These are phyloP conservation scores for Metarhizium sp. DNA, from an alignment of 2,329 filamentous ascomycete species.

Conservation along the genomic window DNA sequence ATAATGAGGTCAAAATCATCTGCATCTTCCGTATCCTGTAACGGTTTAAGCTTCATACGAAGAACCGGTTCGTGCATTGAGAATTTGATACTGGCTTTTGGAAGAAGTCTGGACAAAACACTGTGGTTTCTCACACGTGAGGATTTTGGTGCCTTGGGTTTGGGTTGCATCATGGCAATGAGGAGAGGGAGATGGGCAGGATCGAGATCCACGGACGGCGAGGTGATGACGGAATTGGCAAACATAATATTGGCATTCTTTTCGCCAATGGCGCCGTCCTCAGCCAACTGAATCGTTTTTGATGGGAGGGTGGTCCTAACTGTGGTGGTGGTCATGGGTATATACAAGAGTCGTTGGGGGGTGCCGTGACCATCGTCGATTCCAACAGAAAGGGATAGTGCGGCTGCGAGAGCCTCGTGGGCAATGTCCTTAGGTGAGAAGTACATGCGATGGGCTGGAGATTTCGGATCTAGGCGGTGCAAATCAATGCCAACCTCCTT, in stretches of 20 bases:
- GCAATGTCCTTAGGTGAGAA: slow-evolving; percentile 88
- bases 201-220: slow-evolving; percentile 86
- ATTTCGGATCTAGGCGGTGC: slow-evolving; percentile 82
- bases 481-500: slow-evolving; percentile 94
- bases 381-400: slow-evolving; percentile 84
- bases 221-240: slow-evolving; percentile 92
- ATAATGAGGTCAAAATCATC: slow-evolving; percentile 94
- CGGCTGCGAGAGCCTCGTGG: slow-evolving; percentile 86
- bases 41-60: slow-evolving; percentile 76
- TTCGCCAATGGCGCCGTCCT: slow-evolving; percentile 64
- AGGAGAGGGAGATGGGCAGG: slow-evolving; percentile 85
- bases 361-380: slow-evolving; percentile 83
- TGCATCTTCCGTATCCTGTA: slow-evolving; percentile 52
- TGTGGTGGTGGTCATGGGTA: slow-evolving; percentile 95
- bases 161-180: slow-evolving; percentile 61
- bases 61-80: slow-evolving; percentile 95
- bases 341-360: slow-evolving; percentile 79
- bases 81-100: slow-evolving; percentile 89
- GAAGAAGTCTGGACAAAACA: slow-evolving; percentile 80
- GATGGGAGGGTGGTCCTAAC: slow-evolving; percentile 90
- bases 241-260: slow-evolving; percentile 94
- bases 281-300: slow-evolving; percentile 77
- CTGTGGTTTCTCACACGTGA: slow-evolving; percentile 47
- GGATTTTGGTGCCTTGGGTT: slow-evolving; percentile 22
- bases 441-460: slow-evolving; percentile 95